phyloP scores from a whole-genome alignment of 345 rosid species.

The Heritiera fomes region DNA sequence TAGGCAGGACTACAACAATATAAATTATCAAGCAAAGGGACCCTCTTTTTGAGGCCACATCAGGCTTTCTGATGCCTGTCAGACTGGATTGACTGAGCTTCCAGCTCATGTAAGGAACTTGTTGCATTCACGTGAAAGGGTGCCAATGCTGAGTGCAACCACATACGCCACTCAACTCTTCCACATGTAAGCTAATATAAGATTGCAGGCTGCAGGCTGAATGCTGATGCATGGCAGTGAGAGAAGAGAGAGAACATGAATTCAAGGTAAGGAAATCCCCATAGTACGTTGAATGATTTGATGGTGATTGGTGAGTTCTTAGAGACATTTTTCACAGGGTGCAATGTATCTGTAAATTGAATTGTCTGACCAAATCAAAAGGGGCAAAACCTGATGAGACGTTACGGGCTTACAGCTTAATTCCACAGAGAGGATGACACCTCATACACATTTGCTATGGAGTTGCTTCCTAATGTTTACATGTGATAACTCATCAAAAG shows the following conservation, averaged over 20 bases:
- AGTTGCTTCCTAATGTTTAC: constrained; percentile 10
- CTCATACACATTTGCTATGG: not conserved
- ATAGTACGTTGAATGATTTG: constrained; percentile 21
- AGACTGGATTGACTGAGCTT: constrained; percentile 22
- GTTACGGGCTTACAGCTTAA: not conserved
- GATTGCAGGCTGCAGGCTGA: too few species aligned
- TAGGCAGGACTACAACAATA: not conserved
- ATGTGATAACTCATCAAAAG: constrained; percentile 11
- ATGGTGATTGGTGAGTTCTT: not conserved
- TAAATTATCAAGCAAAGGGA: constrained; percentile 10
- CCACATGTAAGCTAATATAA: too few species aligned
- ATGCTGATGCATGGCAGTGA: not conserved
- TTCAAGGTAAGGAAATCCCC: constrained; percentile 20
- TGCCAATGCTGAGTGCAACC: not conserved
- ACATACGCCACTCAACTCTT: too few species aligned
- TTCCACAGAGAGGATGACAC: constrained; percentile 14
- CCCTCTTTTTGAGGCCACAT: not conserved
- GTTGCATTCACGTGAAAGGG: constrained; percentile 24
- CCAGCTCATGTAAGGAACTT: constrained; percentile 21
- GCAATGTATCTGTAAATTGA: not conserved
- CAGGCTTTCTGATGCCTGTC: constrained; percentile 5
- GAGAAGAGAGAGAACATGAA: constrained; percentile 25
- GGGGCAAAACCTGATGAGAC: not conserved
- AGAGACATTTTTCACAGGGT: not conserved
- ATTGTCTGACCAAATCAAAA: not conserved